Conservation (phyloP, 192 early-diverging fungal genomes). For the Chytriomyces hyalinus region DNA sequence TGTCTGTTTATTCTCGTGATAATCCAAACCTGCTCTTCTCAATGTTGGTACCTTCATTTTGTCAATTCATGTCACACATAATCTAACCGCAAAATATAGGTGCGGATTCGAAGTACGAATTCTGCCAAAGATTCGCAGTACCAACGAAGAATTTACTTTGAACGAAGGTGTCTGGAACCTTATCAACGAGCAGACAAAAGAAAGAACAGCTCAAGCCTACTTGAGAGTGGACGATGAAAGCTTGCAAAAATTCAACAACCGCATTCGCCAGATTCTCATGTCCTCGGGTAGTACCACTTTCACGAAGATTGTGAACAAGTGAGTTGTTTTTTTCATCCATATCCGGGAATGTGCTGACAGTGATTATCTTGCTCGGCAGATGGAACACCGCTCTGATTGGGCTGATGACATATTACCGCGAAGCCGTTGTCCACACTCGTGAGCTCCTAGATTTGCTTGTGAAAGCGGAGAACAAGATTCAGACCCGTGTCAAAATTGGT, state of each 20-base stretch:
- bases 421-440: constrained; percentile 96
- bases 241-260: constrained; percentile 91
- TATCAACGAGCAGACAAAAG: constrained; percentile 96
- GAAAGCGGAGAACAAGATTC: constrained; percentile 98
- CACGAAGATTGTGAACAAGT: constrained; percentile 98
- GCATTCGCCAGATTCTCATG: constrained; percentile 98
- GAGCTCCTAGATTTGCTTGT: constrained; percentile 96
- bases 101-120: constrained; percentile 96
- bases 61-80: too few relatives aligned
- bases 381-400: constrained; percentile 80
- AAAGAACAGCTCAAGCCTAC: constrained; percentile 96
- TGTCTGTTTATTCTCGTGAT: constrained; percentile 94
- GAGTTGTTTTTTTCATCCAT: constrained; percentile 58
- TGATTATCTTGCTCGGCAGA: background rate
- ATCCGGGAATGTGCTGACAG: constrained; percentile 22
- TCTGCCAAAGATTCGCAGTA: constrained; percentile 86
- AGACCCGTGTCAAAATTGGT: constrained; percentile 98
- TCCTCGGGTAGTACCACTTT: constrained; percentile 96
- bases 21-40: constrained; percentile 97
- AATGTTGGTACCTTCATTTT: constrained; percentile 48
- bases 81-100: background rate
- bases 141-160: constrained; percentile 87
- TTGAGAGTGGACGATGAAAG: constrained; percentile 95
- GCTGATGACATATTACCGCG: constrained; percentile 97
- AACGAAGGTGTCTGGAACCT: constrained; percentile 92